Base-by-base conservation (phyloP, 805 yeast genomes). In the Middelhovenomyces tepae region DNA sequence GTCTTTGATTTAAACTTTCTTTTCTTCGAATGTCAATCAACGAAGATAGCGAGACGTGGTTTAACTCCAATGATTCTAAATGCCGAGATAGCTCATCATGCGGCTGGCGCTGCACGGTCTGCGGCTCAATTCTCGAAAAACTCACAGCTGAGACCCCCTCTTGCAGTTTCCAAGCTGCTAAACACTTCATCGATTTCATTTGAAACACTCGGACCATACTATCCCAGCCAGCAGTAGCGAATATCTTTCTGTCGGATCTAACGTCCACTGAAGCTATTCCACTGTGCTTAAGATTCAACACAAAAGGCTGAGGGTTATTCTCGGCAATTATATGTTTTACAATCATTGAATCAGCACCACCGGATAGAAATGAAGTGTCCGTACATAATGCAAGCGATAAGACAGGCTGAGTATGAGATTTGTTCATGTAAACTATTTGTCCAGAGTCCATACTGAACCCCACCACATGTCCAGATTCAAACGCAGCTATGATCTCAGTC, bases 401-500 rank as follows among this genome's bases (percentile, higher is more conserved):
- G 11, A 57, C 46, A 6, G 65, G 60, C 37, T 51, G 56, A 18
- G 42, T 34, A 39, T 59, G 64, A 18, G 39, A n/a, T 23, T 27
- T 15, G n/a, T 28, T 15, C 20, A 26, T 16, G 19, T 22, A 28
- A 16, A 16, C 35, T 11, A 31, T 13, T 16, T 18, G 8, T 5
- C 8, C n/a, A 24, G 7, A 7, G 27, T 24, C n/a, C 3, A 69
- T 19, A 8, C 43, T 32, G 18, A 48, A 57, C 1, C 56, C 45
- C 1, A 58, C 55, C 5, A 73, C 63, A 44, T 71, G 75, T 0
- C 94, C 94, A 11, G 81, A 75, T 50, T 83, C 94, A 48, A 69
- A 83, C 1, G 93, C 94, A 4, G 78, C 60, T 11, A 53, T 36
- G 7, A 51, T 40, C 2, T 48, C 43, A 3, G 33, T 21, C 7